Conservation (phyloP, 2,329 filamentous ascomycete genomes). For the Chaetomiaceae sp. region DNA sequence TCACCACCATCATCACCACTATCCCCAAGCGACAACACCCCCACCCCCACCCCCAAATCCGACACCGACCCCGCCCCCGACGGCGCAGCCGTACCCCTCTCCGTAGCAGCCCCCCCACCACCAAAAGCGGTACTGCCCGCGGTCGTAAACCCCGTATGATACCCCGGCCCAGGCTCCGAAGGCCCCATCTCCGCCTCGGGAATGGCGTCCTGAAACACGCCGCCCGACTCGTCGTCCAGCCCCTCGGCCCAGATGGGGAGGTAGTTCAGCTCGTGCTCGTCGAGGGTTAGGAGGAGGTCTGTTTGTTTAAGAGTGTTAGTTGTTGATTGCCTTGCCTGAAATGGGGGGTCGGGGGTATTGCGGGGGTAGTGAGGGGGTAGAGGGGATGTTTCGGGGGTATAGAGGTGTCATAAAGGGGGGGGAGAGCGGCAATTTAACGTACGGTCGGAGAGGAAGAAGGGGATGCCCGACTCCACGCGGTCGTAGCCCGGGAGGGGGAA, state of each 20-base stretch:
- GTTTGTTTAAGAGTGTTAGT: too few species aligned
- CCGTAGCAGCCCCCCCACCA: not conserved
- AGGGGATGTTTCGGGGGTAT: too few species aligned
- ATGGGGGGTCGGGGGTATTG: too few species aligned
- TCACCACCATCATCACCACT: slow-evolving; percentile 22
- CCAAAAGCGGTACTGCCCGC: slow-evolving; percentile 14
- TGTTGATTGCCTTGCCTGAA: too few species aligned
- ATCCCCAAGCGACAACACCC: slow-evolving; percentile 30
- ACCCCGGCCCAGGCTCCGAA: slow-evolving; percentile 42
- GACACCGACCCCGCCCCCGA: slow-evolving; percentile 29
- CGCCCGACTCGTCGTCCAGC: slow-evolving; percentile 46
- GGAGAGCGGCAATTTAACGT: too few species aligned
- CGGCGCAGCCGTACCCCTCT: not conserved
- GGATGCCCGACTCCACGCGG: slow-evolving; percentile 30
- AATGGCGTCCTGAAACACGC: slow-evolving; percentile 41
- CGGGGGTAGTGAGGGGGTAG: too few species aligned
- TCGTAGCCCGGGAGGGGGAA: slow-evolving; percentile 14
- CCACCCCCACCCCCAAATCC: slow-evolving; percentile 32
- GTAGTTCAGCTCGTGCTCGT: slow-evolving; percentile 54
- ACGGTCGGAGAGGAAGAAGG: slow-evolving; percentile 35
- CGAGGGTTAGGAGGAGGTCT: slow-evolving; percentile 50
- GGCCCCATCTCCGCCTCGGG: slow-evolving; percentile 42
- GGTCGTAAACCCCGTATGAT: slow-evolving; percentile 41
- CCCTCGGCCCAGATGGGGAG: slow-evolving; percentile 63
- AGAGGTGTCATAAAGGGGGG: too few species aligned